Conservation (phyloP, 768 basidiomycete species). For the Pulveroboletus sp. region DNA sequence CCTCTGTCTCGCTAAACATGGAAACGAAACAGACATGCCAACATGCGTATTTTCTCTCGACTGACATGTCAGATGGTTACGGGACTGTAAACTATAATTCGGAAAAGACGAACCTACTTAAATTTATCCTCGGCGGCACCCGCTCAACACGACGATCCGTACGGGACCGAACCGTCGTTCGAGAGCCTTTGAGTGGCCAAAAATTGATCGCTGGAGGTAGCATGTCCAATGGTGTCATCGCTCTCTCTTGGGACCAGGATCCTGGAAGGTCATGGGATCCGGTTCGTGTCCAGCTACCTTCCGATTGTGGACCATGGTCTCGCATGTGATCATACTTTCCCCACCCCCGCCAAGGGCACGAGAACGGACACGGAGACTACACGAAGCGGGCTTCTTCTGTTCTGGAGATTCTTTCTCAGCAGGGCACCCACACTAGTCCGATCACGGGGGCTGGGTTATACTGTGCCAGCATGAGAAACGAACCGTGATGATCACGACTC, state of each 20-base stretch:
- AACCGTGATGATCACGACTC: slow-evolving; percentile 18
- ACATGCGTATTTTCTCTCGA: not conserved
- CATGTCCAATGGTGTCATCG: not conserved
- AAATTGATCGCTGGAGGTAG: not conserved
- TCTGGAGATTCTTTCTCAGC: slow-evolving; percentile 1
- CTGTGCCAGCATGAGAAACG: slow-evolving; percentile 19
- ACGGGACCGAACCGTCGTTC: slow-evolving; percentile 5
- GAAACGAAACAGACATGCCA: not conserved
- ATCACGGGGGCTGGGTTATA: not conserved
- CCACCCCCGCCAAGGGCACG: slow-evolving; percentile 22
- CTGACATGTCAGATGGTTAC: not conserved
- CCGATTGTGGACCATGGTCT: not conserved
- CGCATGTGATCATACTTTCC: not conserved
- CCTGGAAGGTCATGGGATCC: slow-evolving; percentile 2
- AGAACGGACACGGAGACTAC: slow-evolving; percentile 16
- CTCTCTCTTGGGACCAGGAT: not conserved
- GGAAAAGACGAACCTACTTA: not conserved
- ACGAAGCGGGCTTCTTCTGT: slow-evolving; percentile 33
- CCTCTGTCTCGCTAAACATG: not conserved
- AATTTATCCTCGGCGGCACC: slow-evolving; percentile 1
- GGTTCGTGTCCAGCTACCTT: not conserved
- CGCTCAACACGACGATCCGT: not conserved
- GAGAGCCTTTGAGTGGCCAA: not conserved
- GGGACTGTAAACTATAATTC: not conserved
- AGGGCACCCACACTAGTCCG: not conserved